phyloP scores from a whole-genome alignment of 257 asterid genomes.

The Cynanchum wilfordii region DNA sequence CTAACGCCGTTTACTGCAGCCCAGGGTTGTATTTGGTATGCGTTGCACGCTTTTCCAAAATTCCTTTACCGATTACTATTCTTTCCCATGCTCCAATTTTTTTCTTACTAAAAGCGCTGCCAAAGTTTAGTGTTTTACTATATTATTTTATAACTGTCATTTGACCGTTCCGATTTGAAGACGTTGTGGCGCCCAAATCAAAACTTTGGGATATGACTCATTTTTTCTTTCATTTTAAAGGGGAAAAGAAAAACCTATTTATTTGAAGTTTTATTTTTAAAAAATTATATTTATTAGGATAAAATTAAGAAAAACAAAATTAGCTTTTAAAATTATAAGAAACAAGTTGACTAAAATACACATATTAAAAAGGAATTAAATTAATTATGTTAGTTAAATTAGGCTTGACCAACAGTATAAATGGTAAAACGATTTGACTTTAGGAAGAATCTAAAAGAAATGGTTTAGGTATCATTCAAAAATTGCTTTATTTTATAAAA shows the following conservation, averaged over 20 bases:
- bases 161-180: conserved; percentile 15
- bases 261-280: too few species aligned
- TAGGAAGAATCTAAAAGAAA: neutral
- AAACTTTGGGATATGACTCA: too few species aligned
- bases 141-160: neutral
- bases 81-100: neutral
- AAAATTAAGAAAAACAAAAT: too few species aligned
- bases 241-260: too few species aligned
- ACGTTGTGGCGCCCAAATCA: neutral
- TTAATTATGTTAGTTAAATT: too few species aligned
- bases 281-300: too few species aligned
- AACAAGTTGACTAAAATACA: too few species aligned
- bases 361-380: too few species aligned
- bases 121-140: too few species aligned
- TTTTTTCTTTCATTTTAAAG: too few species aligned
- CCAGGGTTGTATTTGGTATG: neutral
- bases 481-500: neutral
- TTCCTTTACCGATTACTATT: neutral
- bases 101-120: neutral
- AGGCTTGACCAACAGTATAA: too few species aligned
- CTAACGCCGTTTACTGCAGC: conserved; percentile 9
- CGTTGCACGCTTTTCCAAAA: neutral
- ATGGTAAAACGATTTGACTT: neutral
- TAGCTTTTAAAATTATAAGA: too few species aligned
- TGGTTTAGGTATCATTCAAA: neutral